Evolutionary conservation across 148 eudicot genomes (phyloP).

Genomic region (Nepenthes gracilis): DNA sequence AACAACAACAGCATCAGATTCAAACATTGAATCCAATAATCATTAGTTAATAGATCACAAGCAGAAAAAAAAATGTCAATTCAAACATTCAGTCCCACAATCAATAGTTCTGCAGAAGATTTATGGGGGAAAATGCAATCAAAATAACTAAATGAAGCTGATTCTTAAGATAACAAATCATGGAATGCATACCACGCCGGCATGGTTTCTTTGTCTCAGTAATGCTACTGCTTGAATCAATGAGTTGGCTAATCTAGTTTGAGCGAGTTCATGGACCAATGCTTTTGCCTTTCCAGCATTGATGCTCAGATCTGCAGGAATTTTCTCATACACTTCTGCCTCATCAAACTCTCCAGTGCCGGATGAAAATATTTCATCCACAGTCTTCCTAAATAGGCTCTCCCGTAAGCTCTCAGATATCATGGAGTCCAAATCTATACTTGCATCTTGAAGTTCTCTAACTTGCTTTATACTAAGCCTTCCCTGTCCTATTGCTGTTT

Average conservation of each 20-base stretch:
- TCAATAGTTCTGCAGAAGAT: background rate
- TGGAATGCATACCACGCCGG: constrained; percentile 46
- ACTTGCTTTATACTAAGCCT: constrained; percentile 68
- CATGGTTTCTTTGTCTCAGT: constrained; percentile 70
- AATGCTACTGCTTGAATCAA: constrained; percentile 73
- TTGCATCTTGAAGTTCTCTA: constrained; percentile 67
- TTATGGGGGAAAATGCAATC: background rate
- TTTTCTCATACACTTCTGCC: constrained; percentile 73
- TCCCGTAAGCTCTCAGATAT: constrained; percentile 58
- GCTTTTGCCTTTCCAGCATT: constrained; percentile 58
- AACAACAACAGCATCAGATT: background rate
- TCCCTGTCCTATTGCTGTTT: constrained; percentile 77
- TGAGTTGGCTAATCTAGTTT: constrained; percentile 51
- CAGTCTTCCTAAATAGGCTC: constrained; percentile 63
- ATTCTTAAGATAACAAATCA: background rate
- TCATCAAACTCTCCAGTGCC: constrained; percentile 93
- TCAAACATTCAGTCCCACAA: background rate
- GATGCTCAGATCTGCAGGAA: constrained; percentile 66
- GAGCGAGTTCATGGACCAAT: constrained; percentile 67
- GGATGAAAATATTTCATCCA: constrained; percentile 75
- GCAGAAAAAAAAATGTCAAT: background rate
- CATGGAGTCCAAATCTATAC: constrained; percentile 58
- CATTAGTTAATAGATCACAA: background rate
- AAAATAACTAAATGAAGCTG: background rate
- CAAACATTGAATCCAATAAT: background rate